These are phyloP conservation scores for Cutaneotrichosporon arboriforme DNA, from an alignment of 1,284 basidiomycete species.

Conservation along the genomic window DNA sequence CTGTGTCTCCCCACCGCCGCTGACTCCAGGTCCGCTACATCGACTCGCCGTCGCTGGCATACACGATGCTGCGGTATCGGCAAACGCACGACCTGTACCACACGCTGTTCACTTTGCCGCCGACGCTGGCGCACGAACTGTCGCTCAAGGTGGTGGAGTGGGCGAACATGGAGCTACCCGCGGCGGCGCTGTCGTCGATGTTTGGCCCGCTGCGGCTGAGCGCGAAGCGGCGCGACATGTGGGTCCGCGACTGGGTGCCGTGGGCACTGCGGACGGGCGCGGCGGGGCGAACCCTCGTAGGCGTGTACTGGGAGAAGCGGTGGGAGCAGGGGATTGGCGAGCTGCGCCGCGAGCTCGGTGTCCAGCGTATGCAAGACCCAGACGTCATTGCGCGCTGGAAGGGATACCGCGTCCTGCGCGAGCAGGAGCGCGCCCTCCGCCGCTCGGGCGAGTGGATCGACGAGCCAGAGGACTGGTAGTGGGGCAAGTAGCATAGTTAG, in stretches of 20 bases:
- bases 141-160: slow-evolving; percentile 95
- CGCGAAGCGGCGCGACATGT: slow-evolving; percentile 28
- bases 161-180: slow-evolving; percentile 84
- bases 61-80: slow-evolving; percentile 96
- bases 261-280: slow-evolving; percentile 84
- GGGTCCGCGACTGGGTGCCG: slow-evolving; percentile 65
- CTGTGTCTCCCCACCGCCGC: background rate
- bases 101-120: slow-evolving; percentile 77
- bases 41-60: slow-evolving; percentile 84
- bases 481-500: background rate
- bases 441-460: slow-evolving; percentile 45
- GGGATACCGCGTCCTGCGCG: slow-evolving; percentile 46
- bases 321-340: slow-evolving; percentile 80
- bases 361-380: slow-evolving; percentile 44
- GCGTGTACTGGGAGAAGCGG: slow-evolving; percentile 91
- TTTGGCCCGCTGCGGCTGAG: slow-evolving; percentile 57
- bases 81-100: slow-evolving; percentile 98
- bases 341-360: slow-evolving; percentile 74
- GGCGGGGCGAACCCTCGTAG: slow-evolving; percentile 67
- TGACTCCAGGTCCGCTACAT: slow-evolving; percentile 77
- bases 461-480: slow-evolving; percentile 47
- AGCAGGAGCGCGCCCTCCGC: slow-evolving; percentile 43
- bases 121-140: slow-evolving; percentile 87
- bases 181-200: slow-evolving; percentile 72
- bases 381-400: slow-evolving; percentile 45